Base-by-base conservation (phyloP, 164 flowering plant species). In the Berberis thunbergii region DNA sequence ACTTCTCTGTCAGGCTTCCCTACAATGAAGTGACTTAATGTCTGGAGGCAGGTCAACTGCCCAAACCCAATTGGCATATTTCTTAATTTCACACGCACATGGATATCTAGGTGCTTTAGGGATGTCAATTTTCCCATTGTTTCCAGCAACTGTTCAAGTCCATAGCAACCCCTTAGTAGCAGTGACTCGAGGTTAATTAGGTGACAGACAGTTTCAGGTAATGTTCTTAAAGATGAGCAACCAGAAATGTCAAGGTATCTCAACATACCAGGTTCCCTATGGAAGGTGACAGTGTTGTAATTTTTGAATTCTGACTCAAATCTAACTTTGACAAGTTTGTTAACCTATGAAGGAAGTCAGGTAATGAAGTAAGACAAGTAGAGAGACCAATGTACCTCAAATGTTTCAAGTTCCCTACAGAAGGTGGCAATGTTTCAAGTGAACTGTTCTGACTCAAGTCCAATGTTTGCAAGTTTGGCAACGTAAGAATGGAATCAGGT, bases 141-240 rank as follows among this genome's bases (percentile, higher is more conserved):
- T 38, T 56, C 49, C 1, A 71, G 75, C 43, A 72, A 44, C 38
- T 26, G 2, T 43, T 6, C 3, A 12, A 72, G 65, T 1, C 1
- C 5, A 3, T 11, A 0, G 40, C 65, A 67, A 5, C 1, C 9
- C 2, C 2, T 3, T 4, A 72, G 59, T 42, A 43, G 41, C 52
- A 72, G 46, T 1, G 62, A 55, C 42, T 72, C 64, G 58, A 72
- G 62, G 44, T 68, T 65, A 1, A 40, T 9, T 9, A 73, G 54
- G 43, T 45, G 41, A 43, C 72, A 64, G 6, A 62, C 2, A 1
- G 63, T 38, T 13, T 45, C 10, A 1, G 75, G 72, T 9, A 68
- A 48, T 12, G 4, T 8, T 56, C 39, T 7, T 1, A 68, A 26
- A 1, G 26, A 26, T 26, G 7, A 1, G 46, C 6, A 43, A 1